Evolutionary conservation across 345 rosid species (phyloP).

Genomic region (Camelina sativa): DNA sequence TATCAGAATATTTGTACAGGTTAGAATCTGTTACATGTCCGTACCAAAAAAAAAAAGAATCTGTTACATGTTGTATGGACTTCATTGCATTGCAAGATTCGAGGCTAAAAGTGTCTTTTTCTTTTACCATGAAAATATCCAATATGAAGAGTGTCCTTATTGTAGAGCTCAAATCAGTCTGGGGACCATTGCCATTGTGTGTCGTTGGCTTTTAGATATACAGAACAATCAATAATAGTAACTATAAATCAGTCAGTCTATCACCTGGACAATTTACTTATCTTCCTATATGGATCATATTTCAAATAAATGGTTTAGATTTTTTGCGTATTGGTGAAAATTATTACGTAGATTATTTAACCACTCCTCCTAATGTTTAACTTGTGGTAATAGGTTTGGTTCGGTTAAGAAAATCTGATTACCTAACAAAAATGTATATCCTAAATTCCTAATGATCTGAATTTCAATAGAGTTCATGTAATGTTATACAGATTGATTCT

Average conservation of each 20-base stretch:
- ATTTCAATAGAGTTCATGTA: not conserved
- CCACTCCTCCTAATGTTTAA: slow-evolving; percentile 1
- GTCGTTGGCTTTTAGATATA: slow-evolving; percentile 32
- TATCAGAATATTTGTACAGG: no score
- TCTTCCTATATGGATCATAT: slow-evolving; percentile 14
- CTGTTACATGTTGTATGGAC: slow-evolving; percentile 19
- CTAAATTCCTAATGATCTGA: not conserved
- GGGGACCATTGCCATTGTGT: slow-evolving; percentile 38
- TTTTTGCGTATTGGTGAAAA: not conserved
- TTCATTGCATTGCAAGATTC: slow-evolving; percentile 20
- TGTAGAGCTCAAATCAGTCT: slow-evolving; percentile 14
- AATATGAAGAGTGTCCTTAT: slow-evolving; percentile 1
- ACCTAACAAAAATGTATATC: not conserved
- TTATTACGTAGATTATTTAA: not conserved
- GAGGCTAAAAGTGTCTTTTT: slow-evolving; percentile 22
- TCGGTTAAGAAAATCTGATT: no score
- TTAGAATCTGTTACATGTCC: slow-evolving; percentile 6
- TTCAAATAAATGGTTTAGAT: slow-evolving; percentile 22
- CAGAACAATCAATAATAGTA: not conserved
- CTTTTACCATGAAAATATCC: slow-evolving; percentile 27
- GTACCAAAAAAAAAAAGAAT: no score
- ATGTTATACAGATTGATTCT: not conserved
- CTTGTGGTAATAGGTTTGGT: not conserved
- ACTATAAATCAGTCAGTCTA: not conserved
- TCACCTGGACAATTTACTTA: slow-evolving; percentile 25